Evolutionary conservation across 768 basidiomycete genomes (phyloP), one percentile per base, ranked within the genome.

Genomic region (Lactarius quietus): DNA sequence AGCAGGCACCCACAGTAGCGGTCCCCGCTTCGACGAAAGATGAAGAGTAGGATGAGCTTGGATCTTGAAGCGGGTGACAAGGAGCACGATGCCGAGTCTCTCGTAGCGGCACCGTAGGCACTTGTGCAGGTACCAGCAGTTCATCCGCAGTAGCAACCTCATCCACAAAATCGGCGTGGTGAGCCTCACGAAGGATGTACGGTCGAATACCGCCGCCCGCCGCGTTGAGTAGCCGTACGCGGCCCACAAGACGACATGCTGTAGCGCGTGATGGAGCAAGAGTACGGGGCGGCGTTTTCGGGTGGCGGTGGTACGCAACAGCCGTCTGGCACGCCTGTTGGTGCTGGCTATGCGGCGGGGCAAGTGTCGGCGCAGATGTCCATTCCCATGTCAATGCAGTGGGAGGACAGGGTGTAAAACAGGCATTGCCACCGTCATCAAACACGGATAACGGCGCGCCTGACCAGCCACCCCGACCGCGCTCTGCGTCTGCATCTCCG

Each of bases 171-270:
- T 20, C 75, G 78, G 59, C 73, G 78, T 43, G 80, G 82, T n/a
- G 63, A 85, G 87, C 31, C 79, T 95, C 70, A 92, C 89, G 45
- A 93, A 92, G 74, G 74, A 80, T 9, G 74, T 81, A 14, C 76
- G 82, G 39, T 78, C 82, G 20, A 80, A 82, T 23, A 75, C 79
- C 10, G 79, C 76, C 20, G 31, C 70, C 0, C 84, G 93, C 36
- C 81, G 86, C 53, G 92, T 90, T 8, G 95, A 97, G 76, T 93
- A 86, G 78, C 88, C 94, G 84, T 98, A 60, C 86, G 88, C 67
- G 86, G 91, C 6, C 93, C 95, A 43, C 90, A 93, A 71, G 97
- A 96, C 73, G 95, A 96, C 72, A 88, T 92, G 84, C 95, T 97
- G 74, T 90, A 93, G 74, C 86, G 90, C 28, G 91, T 88, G 57